Conservation (phyloP, 2,329 filamentous ascomycete species). For the Calonectria naviculata region DNA sequence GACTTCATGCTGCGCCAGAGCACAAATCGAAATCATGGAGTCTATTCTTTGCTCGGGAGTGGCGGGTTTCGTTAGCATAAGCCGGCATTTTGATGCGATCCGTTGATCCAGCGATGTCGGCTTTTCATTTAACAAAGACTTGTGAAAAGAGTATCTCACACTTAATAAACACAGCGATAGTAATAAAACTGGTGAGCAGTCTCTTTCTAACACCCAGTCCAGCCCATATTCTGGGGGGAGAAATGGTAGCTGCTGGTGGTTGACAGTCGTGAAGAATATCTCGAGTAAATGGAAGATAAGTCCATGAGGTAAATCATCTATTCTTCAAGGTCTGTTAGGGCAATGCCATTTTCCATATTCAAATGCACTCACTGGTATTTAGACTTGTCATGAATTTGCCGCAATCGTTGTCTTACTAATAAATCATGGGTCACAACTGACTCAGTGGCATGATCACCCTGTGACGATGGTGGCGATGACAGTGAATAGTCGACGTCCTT, state of each 20-base stretch:
- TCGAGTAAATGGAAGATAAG: neutral
- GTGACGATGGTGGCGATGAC: neutral
- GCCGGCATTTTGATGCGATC: neutral
- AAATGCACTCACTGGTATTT: neutral
- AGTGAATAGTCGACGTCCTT: neutral
- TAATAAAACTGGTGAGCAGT: neutral
- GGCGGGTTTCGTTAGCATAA: neutral
- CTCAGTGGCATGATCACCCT: neutral
- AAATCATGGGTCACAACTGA: neutral
- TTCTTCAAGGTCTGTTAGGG: neutral
- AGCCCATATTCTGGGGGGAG: neutral
- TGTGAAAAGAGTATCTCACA: neutral
- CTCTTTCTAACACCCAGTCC: neutral
- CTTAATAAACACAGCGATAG: neutral
- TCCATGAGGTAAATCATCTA: neutral
- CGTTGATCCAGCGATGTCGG: neutral
- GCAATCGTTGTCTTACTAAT: neutral
- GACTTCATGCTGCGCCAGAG: neutral
- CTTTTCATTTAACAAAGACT: neutral
- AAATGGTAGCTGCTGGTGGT: neutral
- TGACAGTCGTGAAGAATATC: neutral
- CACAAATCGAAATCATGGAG: neutral
- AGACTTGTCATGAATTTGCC: neutral
- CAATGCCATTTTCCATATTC: no score
- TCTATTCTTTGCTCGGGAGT: neutral